Percentiles rank a stretch among this genome's conserved stretches.
Conservation (phyloP, 805 yeast species). For the Yamadazyma ubonensis region DNA sequence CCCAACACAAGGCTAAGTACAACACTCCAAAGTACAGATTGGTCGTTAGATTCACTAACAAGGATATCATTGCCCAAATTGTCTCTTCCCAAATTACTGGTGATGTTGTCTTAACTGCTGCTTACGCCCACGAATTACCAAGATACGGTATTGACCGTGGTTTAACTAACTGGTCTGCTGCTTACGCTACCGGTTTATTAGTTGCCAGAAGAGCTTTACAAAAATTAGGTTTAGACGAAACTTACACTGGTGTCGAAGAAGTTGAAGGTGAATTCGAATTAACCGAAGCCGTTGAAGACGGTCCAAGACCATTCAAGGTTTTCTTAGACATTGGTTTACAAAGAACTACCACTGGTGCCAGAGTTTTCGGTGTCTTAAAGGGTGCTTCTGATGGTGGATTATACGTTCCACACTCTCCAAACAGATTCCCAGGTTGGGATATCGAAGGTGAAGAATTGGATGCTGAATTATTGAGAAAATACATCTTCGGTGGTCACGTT, state of each 20-base stretch:
- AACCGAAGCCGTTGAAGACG: slow-evolving; percentile 99
- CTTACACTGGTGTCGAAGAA: slow-evolving; percentile 98
- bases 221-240: slow-evolving; percentile 97
- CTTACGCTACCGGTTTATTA: slow-evolving; percentile 97
- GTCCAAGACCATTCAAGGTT: slow-evolving; percentile 99
- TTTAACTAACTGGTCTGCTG: slow-evolving; percentile 99
- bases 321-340: slow-evolving; percentile 98
- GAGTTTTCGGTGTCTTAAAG: slow-evolving; percentile 98
- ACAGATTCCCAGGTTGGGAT: slow-evolving; percentile 99
- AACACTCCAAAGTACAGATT: slow-evolving; percentile 99
- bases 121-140: slow-evolving; percentile 99
- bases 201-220: slow-evolving; percentile 98
- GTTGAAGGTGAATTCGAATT: slow-evolving; percentile 98
- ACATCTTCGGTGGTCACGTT: slow-evolving; percentile 99
- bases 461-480: slow-evolving; percentile 94
- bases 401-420: slow-evolving; percentile 98
- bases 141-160: slow-evolving; percentile 96
- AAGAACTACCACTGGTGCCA: slow-evolving; percentile 99
- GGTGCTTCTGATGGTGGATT: slow-evolving; percentile 99
- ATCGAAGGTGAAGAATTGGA: slow-evolving; percentile 97
- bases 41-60: slow-evolving; percentile 99
- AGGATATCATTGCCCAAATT: slow-evolving; percentile 97
- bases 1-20: slow-evolving; percentile 99
- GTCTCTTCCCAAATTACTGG: slow-evolving; percentile 96
- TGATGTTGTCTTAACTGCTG: slow-evolving; percentile 93